Conservation (phyloP, 1,139 yeast species). For the Candida sanyaensis region DNA sequence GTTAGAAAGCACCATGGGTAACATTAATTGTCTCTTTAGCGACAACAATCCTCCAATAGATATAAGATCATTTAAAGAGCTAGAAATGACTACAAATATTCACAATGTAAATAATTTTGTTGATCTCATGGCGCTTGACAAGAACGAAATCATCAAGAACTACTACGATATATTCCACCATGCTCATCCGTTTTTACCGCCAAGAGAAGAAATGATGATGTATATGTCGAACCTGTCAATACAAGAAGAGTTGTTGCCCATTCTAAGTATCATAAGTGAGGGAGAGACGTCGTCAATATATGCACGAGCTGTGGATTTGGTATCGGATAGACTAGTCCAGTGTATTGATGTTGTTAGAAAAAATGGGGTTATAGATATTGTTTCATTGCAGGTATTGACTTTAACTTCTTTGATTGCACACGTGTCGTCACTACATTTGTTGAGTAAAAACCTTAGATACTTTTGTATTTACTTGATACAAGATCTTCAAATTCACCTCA, state of each 20-base stretch:
- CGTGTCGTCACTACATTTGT: slow-evolving; percentile 47
- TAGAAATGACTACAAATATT: slow-evolving; percentile 9
- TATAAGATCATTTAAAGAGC: slow-evolving; percentile 12
- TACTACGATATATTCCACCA: slow-evolving; percentile 41
- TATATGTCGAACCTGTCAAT: slow-evolving; percentile 31
- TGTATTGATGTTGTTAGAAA: slow-evolving; percentile 32
- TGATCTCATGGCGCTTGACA: slow-evolving; percentile 12
- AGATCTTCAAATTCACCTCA: slow-evolving; percentile 32
- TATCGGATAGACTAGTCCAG: slow-evolving; percentile 34
- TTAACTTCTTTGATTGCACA: slow-evolving; percentile 44
- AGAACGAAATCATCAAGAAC: slow-evolving; percentile 26
- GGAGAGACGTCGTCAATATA: slow-evolving; percentile 41
- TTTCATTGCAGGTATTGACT: slow-evolving; percentile 41
- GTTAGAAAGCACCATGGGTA: slow-evolving; percentile 14
- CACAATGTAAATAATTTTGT: slow-evolving; percentile 12
- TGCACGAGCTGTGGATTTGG: slow-evolving; percentile 29
- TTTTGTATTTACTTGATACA: slow-evolving; percentile 37
- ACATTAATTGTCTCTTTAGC: slow-evolving; percentile 16
- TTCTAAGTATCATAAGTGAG: slow-evolving; percentile 48
- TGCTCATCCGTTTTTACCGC: slow-evolving; percentile 49
- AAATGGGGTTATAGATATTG: slow-evolving; percentile 29
- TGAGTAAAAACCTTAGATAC: slow-evolving; percentile 39
- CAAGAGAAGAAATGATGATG: slow-evolving; percentile 27
- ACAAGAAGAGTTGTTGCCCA: slow-evolving; percentile 39
- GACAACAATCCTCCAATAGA: slow-evolving; percentile 11